Base-by-base conservation (phyloP, 1,284 basidiomycete genomes). In the Sphagnurus paluster region DNA sequence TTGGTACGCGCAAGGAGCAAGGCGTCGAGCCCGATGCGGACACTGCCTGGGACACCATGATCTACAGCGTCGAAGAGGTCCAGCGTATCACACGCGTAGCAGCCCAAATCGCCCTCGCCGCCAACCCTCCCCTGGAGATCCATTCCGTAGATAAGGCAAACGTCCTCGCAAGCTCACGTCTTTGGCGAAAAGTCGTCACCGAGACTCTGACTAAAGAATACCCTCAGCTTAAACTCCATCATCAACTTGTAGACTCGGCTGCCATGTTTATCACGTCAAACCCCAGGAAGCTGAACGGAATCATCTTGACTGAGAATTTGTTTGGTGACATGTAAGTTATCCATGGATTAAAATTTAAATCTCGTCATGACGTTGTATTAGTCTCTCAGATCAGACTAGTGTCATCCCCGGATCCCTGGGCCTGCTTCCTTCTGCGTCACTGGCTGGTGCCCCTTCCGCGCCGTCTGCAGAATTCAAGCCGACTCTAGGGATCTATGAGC, bases 71-170 rank as follows among this genome's bases (percentile, higher is more conserved):
- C 32, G 65, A 79, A 13, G 97, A 99, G 66, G 88, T 99, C 35
- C 79, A 97, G 69, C 82, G 97, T 42, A 99, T 99, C 62, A 96
- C 96, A 5, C 85, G 93, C 21, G 93, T 99, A 34, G 97, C 96
- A 7, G 94, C 91, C 28, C 88, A 93, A 69, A 90, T 99, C 55
- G 95, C 97, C 1, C 71, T 94, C 44, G 76, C 86, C 42, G 72
- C 83, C 11, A 79, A 89, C 63, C 97, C 97, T 3, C 93, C 96
- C 14, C 78, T 96, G 38, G 78, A 84, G 37, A 85, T 99, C 50
- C 91, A 94, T 68, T 96, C 93, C 2, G 81, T 99, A 67, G 97
- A 99, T 78, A 99, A 99, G 73, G 97, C 97, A 47, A 99, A 99
- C 67, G 97, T 99, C 23, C 82, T 99, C 42, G 97, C 97, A 30